Evolutionary conservation across 352 stramenopile species (phyloP), one percentile per base, ranked within the genome.

Genomic region (Lagenidium sp.): DNA sequence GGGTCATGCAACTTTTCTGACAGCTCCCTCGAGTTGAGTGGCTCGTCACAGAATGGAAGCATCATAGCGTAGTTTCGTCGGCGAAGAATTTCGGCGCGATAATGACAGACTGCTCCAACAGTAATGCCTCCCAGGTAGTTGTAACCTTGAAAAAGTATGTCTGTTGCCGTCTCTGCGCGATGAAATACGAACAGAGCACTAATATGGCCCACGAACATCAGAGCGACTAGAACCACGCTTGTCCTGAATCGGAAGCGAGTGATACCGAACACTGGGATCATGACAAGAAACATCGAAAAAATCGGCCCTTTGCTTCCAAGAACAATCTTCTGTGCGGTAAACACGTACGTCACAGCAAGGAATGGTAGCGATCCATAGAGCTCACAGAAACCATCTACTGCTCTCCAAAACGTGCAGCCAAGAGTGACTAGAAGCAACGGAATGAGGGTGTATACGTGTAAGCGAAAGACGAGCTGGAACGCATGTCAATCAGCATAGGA

Each of bases 221-320:
- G 6, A 6, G 34, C 20, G 1, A 53, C 64, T 16, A 75, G 26
- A 4, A 32, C 16, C 10, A 63, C 37, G 19, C 57, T 75, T 1
- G 64, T 66, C 41, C 44, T 52, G 39, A 75, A 69, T 1, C 64
- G 60, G 21, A 75, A 53, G 8, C 64, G 55, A n/a, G 57, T 63
- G 44, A 76, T 60, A 15, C 64, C 60, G 47, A 76, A 76, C 12
- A 76, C 53, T 3, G 64, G 53, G 0, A 71, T 48, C 16, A 76
- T 57, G 2, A 64, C 53, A 23, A 76, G 38, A 24, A 69, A 71
- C 16, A 76, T 45, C 22, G 60, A 36, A 18, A 76, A 60, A n/a
- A 68, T 41, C 12, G 64, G 60, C 2, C 60, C 58, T 41, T 41
- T 57, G 15, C 18, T 55, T 11, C 47, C 35, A 4, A 66, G 36